A percentile compares a stretch with the other conserved stretches of the same genome.
These are phyloP conservation scores for Polytolypa hystricis DNA, from an alignment of 2,329 filamentous ascomycete genomes.

Conservation along the genomic window DNA sequence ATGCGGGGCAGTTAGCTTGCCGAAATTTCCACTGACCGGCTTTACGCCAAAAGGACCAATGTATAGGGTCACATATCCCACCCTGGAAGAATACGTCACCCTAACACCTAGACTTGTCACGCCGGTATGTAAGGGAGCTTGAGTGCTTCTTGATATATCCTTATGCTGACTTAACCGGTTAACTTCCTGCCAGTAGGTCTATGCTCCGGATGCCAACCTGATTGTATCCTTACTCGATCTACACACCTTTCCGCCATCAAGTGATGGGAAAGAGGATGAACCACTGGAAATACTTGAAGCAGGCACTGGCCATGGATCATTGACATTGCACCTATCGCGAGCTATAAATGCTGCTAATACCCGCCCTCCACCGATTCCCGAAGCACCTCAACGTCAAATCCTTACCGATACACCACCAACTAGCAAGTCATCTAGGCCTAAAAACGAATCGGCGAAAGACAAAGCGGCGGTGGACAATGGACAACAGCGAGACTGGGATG, in stretches of 20 bases:
- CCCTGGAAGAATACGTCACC: conserved; percentile 62
- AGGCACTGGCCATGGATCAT: conserved; percentile 71
- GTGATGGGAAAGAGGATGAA: conserved; percentile 19
- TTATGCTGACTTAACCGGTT: no score
- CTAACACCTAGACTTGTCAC: conserved; percentile 61
- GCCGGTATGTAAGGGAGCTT: conserved; percentile 42
- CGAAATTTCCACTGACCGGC: not conserved
- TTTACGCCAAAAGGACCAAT: conserved; percentile 25
- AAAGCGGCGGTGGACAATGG: conserved; percentile 10
- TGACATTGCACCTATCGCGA: conserved; percentile 64
- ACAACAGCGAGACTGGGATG: conserved; percentile 30
- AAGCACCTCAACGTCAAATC: conserved; percentile 21
- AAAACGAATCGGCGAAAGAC: conserved; percentile 14
- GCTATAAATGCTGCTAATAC: conserved; percentile 65
- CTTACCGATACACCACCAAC: conserved; percentile 10
- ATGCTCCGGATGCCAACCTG: conserved; percentile 61
- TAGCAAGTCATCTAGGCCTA: conserved; percentile 15
- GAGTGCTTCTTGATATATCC: not conserved
- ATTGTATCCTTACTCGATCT: conserved; percentile 70
- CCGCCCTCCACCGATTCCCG: conserved; percentile 35
- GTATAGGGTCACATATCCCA: conserved; percentile 52
- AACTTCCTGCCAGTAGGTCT: conserved; percentile 43
- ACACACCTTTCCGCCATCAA: conserved; percentile 41
- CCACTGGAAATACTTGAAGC: conserved; percentile 70
- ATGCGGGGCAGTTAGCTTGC: not conserved